Evolutionary conservation across 345 rosid species (phyloP).

Genomic region (Litchi chinensis): DNA sequence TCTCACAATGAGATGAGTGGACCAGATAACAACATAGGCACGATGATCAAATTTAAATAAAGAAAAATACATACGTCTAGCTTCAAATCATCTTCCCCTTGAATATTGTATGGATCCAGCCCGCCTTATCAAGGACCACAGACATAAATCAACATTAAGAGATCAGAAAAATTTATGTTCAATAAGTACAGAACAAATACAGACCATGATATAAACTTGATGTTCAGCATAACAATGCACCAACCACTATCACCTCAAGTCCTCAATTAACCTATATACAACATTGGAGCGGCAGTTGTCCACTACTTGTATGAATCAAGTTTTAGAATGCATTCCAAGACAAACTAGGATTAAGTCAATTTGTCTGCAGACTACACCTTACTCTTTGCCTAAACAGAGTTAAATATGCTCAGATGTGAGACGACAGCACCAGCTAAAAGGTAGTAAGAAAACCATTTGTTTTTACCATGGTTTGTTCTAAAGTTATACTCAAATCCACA

Average conservation of each 20-base stretch:
- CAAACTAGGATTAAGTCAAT: neutral
- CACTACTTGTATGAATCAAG: conserved; percentile 5
- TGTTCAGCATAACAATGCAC: conserved; percentile 11
- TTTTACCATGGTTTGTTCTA: conserved; percentile 43
- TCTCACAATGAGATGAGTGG: neutral
- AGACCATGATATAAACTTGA: neutral
- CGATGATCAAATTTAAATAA: conserved; percentile 10
- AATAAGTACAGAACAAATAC: neutral
- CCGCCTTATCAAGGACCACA: conserved; percentile 50
- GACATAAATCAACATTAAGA: conserved; percentile 20
- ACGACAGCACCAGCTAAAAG: conserved; percentile 11
- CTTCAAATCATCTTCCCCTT: conserved; percentile 51
- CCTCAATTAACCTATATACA: neutral
- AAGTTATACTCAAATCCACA: conserved; percentile 48
- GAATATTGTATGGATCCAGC: conserved; percentile 42
- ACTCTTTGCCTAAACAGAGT: neutral
- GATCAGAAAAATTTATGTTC: neutral
- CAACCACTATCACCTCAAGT: neutral
- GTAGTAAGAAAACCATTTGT: neutral
- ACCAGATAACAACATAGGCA: conserved; percentile 12
- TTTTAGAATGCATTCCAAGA: neutral
- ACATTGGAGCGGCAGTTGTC: neutral
- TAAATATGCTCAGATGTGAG: neutral
- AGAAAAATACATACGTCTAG: conserved; percentile 61
- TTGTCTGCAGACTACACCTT: neutral